These are phyloP conservation scores for Scytalidium sp. DNA, from an alignment of 2,329 filamentous ascomycete genomes.

Conservation along the genomic window DNA sequence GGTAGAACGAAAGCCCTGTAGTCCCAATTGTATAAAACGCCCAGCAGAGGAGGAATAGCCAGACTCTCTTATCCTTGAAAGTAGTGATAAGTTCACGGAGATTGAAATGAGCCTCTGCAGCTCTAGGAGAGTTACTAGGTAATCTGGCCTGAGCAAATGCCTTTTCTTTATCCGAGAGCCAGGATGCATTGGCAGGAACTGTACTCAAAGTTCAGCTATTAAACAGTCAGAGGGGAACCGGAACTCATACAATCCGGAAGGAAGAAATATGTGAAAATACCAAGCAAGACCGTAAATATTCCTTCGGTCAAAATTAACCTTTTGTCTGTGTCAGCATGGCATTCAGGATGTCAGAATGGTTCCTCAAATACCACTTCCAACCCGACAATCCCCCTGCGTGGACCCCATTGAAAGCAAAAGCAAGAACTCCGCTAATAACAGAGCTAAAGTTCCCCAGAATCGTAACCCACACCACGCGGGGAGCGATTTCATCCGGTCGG, in stretches of 20 bases:
- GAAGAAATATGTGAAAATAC: slow-evolving; percentile 47
- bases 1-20: slow-evolving; percentile 38
- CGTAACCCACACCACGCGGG: slow-evolving; percentile 42
- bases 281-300: slow-evolving; percentile 41
- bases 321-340: slow-evolving; percentile 14
- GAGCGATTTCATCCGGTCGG: slow-evolving; percentile 43
- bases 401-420: slow-evolving; percentile 39
- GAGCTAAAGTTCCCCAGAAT: slow-evolving; percentile 38
- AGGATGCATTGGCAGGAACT: slow-evolving; percentile 41
- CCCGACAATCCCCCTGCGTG: slow-evolving; percentile 23
- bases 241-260: slow-evolving; percentile 46
- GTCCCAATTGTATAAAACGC: slow-evolving; percentile 41
- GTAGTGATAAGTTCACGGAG: slow-evolving; percentile 34
- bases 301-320: slow-evolving; percentile 42
- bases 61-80: slow-evolving; percentile 38
- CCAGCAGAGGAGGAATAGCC: slow-evolving; percentile 44
- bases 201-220: not conserved
- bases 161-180: slow-evolving; percentile 43
- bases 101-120: slow-evolving; percentile 38
- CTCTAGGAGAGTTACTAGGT: slow-evolving; percentile 39
- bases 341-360: not conserved
- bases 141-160: slow-evolving; percentile 45
- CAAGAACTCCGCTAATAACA: slow-evolving; percentile 39
- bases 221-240: slow-evolving; percentile 1
- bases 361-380: slow-evolving; percentile 27